Base-by-base conservation (phyloP, 352 stramenopile species). In the Peronospora belbahrii region DNA sequence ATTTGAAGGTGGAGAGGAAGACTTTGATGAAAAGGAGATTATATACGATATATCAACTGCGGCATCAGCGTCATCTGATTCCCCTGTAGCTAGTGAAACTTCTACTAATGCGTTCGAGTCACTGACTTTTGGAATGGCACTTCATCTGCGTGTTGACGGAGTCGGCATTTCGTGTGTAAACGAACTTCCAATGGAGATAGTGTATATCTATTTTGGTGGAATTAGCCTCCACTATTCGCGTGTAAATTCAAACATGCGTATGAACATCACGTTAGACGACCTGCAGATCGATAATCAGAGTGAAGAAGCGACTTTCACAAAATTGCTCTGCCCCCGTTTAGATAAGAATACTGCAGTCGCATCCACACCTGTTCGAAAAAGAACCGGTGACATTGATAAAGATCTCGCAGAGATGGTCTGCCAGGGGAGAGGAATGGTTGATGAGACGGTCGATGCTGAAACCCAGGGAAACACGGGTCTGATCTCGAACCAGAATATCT, bases 251-350 rank as follows among this genome's bases (percentile, higher is more conserved):
- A 94, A 92, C 31, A 94, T 95, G 79, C 56, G 70, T 3, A 72
- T 94, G 44, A 86, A 85, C 33, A 56, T 94, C 18, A 94, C 85
- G 6, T 61, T 94, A 9, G 73, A 93, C 20, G 76, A 95, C 42
- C 56, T 95, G 4, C 80, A 95, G 53, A 70, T 93, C 42, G 80
- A 92, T 36, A 95, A 95, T 42, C 85, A 95, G 43, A 88, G 71
- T 11, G 65, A 67, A 32, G 81, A 94, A 33, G 83, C 85, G 5
- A 90, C 77, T 1, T 95, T 94, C 38, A 81, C 64, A 39, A 94
- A 93, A 13, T 39, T 91, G 13, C 38, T 95, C 22, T 92, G 79
- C 32, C 80, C 83, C 4, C 73, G 83, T 28, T 70, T 85, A 48
- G 55, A 82, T 56, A 52, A 52, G 18, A 48, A 52, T 17, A 28